Evolutionary conservation across 177 flowering plant species (phyloP).

Genomic region (Vitis hybrid): DNA sequence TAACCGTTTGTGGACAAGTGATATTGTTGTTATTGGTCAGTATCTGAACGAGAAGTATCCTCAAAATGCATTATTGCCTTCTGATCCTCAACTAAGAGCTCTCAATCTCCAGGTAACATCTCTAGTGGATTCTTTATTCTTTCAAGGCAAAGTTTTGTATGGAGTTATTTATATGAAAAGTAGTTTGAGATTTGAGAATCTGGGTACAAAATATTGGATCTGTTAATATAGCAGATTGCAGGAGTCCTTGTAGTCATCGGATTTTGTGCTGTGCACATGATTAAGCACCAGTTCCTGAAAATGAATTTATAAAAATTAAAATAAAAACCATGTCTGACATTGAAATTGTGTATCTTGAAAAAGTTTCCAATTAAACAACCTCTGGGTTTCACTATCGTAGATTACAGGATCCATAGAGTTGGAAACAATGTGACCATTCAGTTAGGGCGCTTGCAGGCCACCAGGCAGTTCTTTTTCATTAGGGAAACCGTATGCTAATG

Average conservation of each 20-base stretch:
- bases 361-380: too few relatives aligned
- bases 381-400: neutral
- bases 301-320: neutral
- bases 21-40: slow-evolving; percentile 23
- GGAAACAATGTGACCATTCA: neutral
- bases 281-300: neutral
- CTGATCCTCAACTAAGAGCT: slow-evolving; percentile 39
- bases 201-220: neutral
- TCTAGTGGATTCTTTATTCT: neutral
- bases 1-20: neutral
- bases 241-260: neutral
- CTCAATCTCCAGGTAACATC: slow-evolving; percentile 55
- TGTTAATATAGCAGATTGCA: neutral
- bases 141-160: neutral
- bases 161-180: neutral
- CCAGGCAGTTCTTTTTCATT: neutral
- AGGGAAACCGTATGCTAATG: neutral
- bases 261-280: neutral
- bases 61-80: slow-evolving; percentile 42
- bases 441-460: neutral
- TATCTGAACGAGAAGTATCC: slow-evolving; percentile 71
- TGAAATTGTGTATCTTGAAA: neutral
- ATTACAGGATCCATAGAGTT: neutral
- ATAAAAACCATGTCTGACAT: neutral
- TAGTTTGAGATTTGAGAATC: neutral